Base-by-base conservation (phyloP, 345 rosid species). In the Balakata baccata region DNA sequence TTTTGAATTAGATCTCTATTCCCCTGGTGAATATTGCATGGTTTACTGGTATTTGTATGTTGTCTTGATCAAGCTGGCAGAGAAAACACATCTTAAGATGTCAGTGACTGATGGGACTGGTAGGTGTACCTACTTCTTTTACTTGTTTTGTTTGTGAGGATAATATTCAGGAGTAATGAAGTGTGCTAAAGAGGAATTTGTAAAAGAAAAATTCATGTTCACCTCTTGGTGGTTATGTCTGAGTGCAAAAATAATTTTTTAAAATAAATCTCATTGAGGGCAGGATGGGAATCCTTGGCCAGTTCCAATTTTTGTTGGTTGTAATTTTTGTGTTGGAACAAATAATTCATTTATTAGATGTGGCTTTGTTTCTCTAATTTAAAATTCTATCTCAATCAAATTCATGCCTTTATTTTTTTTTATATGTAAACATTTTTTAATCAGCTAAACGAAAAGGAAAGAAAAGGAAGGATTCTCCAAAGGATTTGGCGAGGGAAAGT, bases 1-100 rank as follows among this genome's bases (percentile, higher is more conserved):
- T 64, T 96, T 96, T 74, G 97, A 96, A 54, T 84, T 96, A 87
- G 98, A 93, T 66, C 98, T 93, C 59, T 96, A 91, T 84, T 90
- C 97, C 63, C 85, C 90, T 0, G 75, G 83, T 70, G 98, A 96
- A 84, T 91, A 87, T 83, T 90, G 97, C 84, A 91, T 96, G 98
- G 96, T 43, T 43, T 43, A 43, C 46, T 43, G 46, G 46, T 43
- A 93, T 68, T 67, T 87, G 69, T 90, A 91, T 74, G 86, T 80
- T 38, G 89, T 84, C 70, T 84, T 90, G 66, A 78, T 86, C 85
- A 93, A 88, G 83, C 92, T 93, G 69, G 89, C 92, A 7, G 99
- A 93, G 82, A 95, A 84, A 84, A 87, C 89, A 74, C 96, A 89
- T 79, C 59, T 85, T 75, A 87, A 82, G 83, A 85, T 82, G 77